Conservation (phyloP, 192 early-diverging fungal genomes). For the Jimgerdemannia flammicorona region DNA sequence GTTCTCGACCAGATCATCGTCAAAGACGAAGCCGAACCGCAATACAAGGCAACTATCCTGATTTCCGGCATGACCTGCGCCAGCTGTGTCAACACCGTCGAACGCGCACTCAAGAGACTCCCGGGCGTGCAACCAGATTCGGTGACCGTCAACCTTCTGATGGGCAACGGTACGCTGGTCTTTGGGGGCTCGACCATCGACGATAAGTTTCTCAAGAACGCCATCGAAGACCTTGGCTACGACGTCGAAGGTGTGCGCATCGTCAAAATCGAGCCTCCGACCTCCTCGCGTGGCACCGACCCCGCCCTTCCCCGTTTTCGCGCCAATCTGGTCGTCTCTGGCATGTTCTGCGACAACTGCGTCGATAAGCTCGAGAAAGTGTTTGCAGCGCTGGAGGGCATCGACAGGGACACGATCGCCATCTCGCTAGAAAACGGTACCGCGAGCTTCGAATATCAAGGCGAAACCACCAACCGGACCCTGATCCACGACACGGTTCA, state of each 20-base stretch:
- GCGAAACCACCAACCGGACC: not conserved
- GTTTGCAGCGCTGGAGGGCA: conserved; percentile 14
- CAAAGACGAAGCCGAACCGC: not conserved
- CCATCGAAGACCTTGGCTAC: conserved; percentile 74
- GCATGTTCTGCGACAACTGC: conserved; percentile 27
- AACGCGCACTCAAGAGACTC: conserved; percentile 49
- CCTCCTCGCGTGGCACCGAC: not conserved
- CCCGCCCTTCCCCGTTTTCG: not conserved
- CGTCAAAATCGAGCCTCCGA: not conserved
- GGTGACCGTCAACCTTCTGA: conserved; percentile 67
- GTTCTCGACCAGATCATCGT: conserved; percentile 18
- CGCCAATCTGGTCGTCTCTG: conserved; percentile 18
- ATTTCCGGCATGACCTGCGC: conserved; percentile 85
- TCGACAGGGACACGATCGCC: conserved; percentile 15
- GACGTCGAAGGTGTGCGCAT: conserved; percentile 37
- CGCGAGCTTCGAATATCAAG: conserved; percentile 28
- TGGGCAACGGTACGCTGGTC: conserved; percentile 53
- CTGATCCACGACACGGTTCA: not conserved
- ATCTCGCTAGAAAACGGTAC: conserved; percentile 24
- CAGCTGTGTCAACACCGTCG: conserved; percentile 77
- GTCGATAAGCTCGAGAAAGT: conserved; percentile 25
- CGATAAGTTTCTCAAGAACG: conserved; percentile 35
- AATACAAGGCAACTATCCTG: not conserved
- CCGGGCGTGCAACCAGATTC: conserved; percentile 33
- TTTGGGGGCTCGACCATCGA: conserved; percentile 30